Evolutionary conservation across 2,329 filamentous ascomycete genomes (phyloP).

Genomic region (Fusarium clavum): DNA sequence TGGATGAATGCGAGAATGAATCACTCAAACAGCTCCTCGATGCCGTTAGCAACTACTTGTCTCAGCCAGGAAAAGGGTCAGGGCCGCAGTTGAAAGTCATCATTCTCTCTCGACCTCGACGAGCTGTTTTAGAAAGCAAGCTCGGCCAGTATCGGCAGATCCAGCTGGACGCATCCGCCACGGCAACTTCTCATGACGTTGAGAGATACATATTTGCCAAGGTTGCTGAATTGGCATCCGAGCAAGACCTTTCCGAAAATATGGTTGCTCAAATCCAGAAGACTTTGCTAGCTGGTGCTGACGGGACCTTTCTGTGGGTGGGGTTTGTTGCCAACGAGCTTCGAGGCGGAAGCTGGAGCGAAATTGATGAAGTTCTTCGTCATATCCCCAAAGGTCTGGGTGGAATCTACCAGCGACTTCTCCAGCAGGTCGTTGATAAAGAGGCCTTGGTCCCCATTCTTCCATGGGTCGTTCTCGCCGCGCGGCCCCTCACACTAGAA

Average conservation of each 20-base stretch:
- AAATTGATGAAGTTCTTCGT: background rate
- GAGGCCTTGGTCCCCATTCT: background rate
- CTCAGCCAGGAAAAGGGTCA: background rate
- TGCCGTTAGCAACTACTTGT: background rate
- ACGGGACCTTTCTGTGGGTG: conserved; percentile 7
- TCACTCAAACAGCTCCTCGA: conserved; percentile 3
- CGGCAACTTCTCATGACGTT: background rate
- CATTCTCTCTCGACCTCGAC: background rate
- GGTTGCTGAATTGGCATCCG: background rate
- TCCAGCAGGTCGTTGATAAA: background rate
- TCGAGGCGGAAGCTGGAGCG: background rate
- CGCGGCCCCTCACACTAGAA: background rate
- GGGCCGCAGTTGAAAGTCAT: background rate
- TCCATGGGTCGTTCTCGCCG: conserved; percentile 5
- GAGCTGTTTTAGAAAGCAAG: background rate
- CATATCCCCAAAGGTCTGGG: conserved; percentile 2
- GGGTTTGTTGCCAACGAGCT: conserved; percentile 5
- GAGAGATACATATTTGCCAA: conserved; percentile 9
- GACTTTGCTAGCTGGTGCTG: background rate
- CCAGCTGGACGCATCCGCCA: background rate
- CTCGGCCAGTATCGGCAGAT: background rate
- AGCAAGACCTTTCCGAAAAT: background rate
- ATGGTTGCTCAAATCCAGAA: background rate
- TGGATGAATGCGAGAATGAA: conserved; percentile 1
- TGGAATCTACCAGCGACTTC: conserved; percentile 6